Evolutionary conservation across 352 stramenopile genomes (phyloP), one percentile per base, ranked within the genome.

Genomic region (Phytophthora foliorum): DNA sequence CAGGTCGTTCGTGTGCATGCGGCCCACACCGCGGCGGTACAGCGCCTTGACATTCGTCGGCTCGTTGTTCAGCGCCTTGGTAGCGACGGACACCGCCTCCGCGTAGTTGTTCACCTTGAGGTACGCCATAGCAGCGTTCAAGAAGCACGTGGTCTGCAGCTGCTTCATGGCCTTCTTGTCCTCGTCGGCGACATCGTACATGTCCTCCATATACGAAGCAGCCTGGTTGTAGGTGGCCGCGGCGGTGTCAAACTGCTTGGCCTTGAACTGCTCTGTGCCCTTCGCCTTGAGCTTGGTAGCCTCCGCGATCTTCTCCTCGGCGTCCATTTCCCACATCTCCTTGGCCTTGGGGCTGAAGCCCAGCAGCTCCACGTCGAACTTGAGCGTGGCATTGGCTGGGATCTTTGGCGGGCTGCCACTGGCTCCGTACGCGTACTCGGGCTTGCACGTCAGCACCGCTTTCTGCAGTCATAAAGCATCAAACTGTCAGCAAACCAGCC

Each of bases 281-380:
- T 96, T 80, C 6, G 91, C 81, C 66, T 98, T 98, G 27, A 98
- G 74, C 67, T 90, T 85, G 21, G 85, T 82, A 16, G 92, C 93
- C 55, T 97, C 89, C 11, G 76, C 78, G 36, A 98, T 85, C 68
- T 95, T 96, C 65, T 95, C 88, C 19, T 84, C 76, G 0, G 84
- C 66, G 46, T 90, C 81, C 87, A 97, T 95, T 59, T 99, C 92
- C 93, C 92, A 98, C 71, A 95, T 92, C 74, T 98, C 90, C 74
- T 98, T 98, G 36, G 94, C 90, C 78, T 98, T 98, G 52, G 97
- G 92, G 53, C 88, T 86, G 74, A 98, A 99, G 46, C 87, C 92
- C 25, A 99, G 69, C 49, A 99, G 75, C 79, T 99, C 97, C 9
- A 99, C 95, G 49, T 99, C 97, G 76, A 99, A 99, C 71, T 97